phyloP scores from a whole-genome alignment of 768 basidiomycete species.

The Brasilioporus rufonigricans region DNA sequence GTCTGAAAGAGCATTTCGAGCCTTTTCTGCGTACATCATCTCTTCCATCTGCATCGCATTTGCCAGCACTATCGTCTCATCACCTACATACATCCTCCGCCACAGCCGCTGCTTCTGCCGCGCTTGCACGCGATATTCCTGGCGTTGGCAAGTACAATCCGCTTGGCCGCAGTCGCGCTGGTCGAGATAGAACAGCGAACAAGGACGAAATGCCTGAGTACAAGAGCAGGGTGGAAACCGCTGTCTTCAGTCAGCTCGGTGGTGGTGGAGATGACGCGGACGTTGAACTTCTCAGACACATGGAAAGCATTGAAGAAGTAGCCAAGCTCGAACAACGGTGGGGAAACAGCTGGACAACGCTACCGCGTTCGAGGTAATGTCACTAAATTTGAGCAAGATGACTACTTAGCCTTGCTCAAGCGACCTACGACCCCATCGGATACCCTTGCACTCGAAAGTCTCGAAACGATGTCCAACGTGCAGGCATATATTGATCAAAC shows the following conservation, averaged over 20 bases:
- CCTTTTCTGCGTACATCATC: conserved; percentile 86
- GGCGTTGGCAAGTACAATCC: conserved; percentile 80
- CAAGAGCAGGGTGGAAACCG: conserved; percentile 65
- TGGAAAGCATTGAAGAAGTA: conserved; percentile 62
- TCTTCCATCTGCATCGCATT: conserved; percentile 62
- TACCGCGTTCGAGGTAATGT: conserved; percentile 59
- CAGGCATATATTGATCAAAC: conserved; percentile 96
- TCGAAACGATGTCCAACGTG: conserved; percentile 95
- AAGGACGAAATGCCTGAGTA: conserved; percentile 80
- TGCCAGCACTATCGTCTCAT: conserved; percentile 55
- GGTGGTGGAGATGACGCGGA: conserved; percentile 66
- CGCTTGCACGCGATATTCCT: conserved; percentile 84
- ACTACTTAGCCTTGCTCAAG: conserved; percentile 37
- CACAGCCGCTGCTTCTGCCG: conserved; percentile 86
- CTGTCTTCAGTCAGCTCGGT: conserved; percentile 49
- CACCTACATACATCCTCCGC: conserved; percentile 76
- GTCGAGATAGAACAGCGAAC: conserved; percentile 63
- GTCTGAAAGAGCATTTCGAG: conserved; percentile 96
- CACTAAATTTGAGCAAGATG: background rate
- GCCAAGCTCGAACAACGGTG: conserved; percentile 77
- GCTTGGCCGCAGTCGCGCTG: conserved; percentile 43
- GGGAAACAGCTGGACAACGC: conserved; percentile 73
- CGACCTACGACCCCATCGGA: conserved; percentile 82
- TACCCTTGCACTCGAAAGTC: conserved; percentile 89
- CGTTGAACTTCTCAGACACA: conserved; percentile 63